phyloP scores from a whole-genome alignment of 2,329 filamentous ascomycete species.

The Colletotrichum echinochloae region DNA sequence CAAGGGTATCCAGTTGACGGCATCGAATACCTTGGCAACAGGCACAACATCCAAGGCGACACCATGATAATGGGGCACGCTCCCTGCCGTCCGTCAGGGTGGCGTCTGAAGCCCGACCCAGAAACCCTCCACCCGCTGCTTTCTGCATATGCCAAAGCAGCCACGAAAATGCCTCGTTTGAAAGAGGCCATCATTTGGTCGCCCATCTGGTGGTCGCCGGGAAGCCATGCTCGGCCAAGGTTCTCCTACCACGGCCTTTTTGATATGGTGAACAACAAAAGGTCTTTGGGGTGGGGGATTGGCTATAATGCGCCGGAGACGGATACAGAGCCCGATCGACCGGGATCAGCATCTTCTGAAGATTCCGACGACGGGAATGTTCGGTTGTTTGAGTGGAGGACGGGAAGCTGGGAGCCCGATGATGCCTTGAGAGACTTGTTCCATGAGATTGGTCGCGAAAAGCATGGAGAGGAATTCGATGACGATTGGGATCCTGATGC shows the following conservation, averaged over 20 bases:
- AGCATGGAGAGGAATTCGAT: constrained; percentile 6
- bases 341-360: neutral
- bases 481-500: neutral
- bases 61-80: neutral
- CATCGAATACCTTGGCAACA: neutral
- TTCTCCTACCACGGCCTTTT: neutral
- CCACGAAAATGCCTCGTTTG: constrained; percentile 13
- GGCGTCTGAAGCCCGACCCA: neutral
- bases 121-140: neutral
- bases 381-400: constrained; percentile 12
- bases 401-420: neutral
- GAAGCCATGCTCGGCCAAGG: neutral
- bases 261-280: neutral
- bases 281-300: constrained; percentile 6
- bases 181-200: constrained; percentile 23
- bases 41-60: neutral
- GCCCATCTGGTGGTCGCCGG: constrained; percentile 11
- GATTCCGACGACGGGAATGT: neutral
- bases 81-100: constrained; percentile 4
- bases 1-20: neutral
- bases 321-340: no score
- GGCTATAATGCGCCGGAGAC: constrained; percentile 6
- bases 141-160: constrained; percentile 2
- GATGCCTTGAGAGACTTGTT: constrained; percentile 1
- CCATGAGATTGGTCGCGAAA: constrained; percentile 9